These are phyloP conservation scores for Morella rubra DNA, from an alignment of 306 rosid genomes.

Conservation along the genomic window DNA sequence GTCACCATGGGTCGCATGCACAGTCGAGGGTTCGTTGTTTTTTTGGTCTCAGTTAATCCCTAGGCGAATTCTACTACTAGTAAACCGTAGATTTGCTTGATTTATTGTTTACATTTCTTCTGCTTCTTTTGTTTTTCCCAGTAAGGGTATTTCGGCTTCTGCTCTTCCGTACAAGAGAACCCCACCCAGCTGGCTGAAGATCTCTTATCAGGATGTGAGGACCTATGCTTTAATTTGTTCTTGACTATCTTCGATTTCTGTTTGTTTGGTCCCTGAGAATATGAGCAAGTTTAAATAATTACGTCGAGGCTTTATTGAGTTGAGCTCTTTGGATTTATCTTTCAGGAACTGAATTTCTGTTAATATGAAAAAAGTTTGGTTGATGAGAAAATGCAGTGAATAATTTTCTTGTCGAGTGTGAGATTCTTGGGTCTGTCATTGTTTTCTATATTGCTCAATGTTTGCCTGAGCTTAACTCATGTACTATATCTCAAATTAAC, in stretches of 20 bases:
- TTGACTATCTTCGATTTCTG: neutral
- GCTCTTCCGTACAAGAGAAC: conserved; percentile 87
- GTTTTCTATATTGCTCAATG: neutral
- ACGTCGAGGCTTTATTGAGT: neutral
- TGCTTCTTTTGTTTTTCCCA: conserved; percentile 9
- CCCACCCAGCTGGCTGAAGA: conserved; percentile 76
- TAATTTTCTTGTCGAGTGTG: neutral
- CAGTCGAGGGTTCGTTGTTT: conserved; percentile 65
- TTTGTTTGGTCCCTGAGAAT: neutral
- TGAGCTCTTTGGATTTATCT: neutral
- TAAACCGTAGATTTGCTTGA: neutral
- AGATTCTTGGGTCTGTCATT: neutral
- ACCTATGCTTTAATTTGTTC: neutral
- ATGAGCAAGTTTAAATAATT: neutral
- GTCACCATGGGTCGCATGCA: conserved; percentile 85
- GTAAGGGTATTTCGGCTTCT: conserved; percentile 89
- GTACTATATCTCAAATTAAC: neutral
- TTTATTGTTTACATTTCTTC: conserved; percentile 1
- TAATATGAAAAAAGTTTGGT: neutral
- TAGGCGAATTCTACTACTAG: neutral
- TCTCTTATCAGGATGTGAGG: conserved; percentile 70
- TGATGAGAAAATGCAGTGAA: neutral
- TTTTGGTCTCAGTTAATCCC: neutral
- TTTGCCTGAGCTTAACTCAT: neutral
- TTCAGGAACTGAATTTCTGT: neutral